Conservation (phyloP, 2,329 filamentous ascomycete species). For the Penicillium sp. region DNA sequence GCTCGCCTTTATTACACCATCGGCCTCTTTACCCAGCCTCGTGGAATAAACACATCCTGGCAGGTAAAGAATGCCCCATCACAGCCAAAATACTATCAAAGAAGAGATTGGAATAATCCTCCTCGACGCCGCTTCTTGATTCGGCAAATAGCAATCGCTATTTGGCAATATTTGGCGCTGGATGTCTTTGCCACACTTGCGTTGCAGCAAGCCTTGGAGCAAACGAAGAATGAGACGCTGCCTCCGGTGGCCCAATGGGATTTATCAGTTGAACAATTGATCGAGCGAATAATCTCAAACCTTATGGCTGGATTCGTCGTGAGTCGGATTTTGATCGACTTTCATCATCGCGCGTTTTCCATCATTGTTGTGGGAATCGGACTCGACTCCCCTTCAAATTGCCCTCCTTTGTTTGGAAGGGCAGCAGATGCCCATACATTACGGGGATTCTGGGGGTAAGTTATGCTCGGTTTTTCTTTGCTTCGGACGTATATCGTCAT, state of each 20-base stretch:
- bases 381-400: slow-evolving; percentile 15
- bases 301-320: slow-evolving; percentile 17
- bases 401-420: slow-evolving; percentile 26
- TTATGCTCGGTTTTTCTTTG: background rate
- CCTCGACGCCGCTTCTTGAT: slow-evolving; percentile 15
- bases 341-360: slow-evolving; percentile 19
- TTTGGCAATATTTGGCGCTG: slow-evolving; percentile 23
- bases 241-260: slow-evolving; percentile 4
- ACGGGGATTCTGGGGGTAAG: slow-evolving; percentile 31
- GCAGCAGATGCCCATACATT: slow-evolving; percentile 26
- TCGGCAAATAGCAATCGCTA: slow-evolving; percentile 19
- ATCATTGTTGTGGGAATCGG: slow-evolving; percentile 19
- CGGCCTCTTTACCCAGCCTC: slow-evolving; percentile 8
- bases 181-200: slow-evolving; percentile 7
- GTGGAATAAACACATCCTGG: slow-evolving; percentile 23
- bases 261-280: slow-evolving; percentile 12
- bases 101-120: background rate
- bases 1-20: background rate
- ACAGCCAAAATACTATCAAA: slow-evolving; percentile 14
- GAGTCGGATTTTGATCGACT: slow-evolving; percentile 19
- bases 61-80: slow-evolving; percentile 22
- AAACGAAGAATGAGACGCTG: background rate
- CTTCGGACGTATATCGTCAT: background rate
- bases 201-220: background rate
- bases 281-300: slow-evolving; percentile 7